Percentiles rank a stretch among this genome's conserved stretches.
Conservation (phyloP, 257 asterid species). For the Capsicum pubescens region DNA sequence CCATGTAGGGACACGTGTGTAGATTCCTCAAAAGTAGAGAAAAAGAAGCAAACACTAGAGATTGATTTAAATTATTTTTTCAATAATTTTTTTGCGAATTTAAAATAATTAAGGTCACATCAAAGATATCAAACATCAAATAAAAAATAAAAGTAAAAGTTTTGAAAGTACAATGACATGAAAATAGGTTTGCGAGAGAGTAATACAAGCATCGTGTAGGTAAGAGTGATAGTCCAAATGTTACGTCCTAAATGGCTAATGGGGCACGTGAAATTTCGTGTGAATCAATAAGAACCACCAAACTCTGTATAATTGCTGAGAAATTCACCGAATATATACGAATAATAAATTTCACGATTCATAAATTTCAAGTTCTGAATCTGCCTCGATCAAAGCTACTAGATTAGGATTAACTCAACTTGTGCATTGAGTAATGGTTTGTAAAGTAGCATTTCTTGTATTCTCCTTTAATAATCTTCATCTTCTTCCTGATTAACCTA, state of each 20-base stretch:
- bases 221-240: too few species aligned
- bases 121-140: neutral
- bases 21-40: neutral
- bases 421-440: neutral
- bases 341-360: neutral
- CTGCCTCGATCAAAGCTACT: neutral
- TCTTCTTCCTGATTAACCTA: constrained; percentile 48
- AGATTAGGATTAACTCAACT: neutral
- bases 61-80: neutral
- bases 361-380: neutral
- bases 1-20: too few species aligned
- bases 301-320: neutral
- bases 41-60: neutral
- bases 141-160: neutral
- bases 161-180: neutral
- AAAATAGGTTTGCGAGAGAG: neutral
- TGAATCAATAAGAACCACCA: too few species aligned
- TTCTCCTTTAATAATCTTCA: constrained; percentile 43
- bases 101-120: neutral
- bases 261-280: too few species aligned
- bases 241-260: too few species aligned
- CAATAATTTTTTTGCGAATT: neutral
- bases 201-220: neutral
- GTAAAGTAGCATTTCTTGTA: neutral
- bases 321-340: neutral